Evolutionary conservation across 495 filamentous ascomycete genomes (phyloP).

Genomic region (Trypethelium eluteriae): DNA sequence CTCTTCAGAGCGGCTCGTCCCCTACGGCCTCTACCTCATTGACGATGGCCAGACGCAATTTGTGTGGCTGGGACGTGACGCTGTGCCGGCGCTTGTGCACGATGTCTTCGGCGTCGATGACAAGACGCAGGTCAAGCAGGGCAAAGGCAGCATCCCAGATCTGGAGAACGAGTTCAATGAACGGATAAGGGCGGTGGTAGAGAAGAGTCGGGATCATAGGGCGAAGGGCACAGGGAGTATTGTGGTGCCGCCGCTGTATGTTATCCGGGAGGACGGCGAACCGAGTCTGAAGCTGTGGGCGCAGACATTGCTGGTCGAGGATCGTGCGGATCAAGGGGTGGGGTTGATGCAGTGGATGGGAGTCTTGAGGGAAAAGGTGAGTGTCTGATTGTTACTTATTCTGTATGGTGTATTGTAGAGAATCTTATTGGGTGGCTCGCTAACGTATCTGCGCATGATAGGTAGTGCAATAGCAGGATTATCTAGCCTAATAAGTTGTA

Average conservation of each 20-base stretch:
- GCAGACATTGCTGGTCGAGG: conserved; percentile 90
- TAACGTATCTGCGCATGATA: background rate
- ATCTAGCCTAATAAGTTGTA: background rate
- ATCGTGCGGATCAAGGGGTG: conserved; percentile 85
- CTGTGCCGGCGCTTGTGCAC: conserved; percentile 75
- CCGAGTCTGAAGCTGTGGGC: conserved; percentile 93
- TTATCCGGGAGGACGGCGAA: conserved; percentile 92
- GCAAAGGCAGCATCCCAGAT: conserved; percentile 77
- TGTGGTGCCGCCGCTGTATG: conserved; percentile 80
- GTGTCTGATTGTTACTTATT: conserved; percentile 24
- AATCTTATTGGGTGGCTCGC: too few species aligned
- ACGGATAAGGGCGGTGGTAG: conserved; percentile 75
- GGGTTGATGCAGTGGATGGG: conserved; percentile 93
- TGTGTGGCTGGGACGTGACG: conserved; percentile 90
- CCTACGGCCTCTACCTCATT: conserved; percentile 93
- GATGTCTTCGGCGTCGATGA: conserved; percentile 87
- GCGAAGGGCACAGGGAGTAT: conserved; percentile 84
- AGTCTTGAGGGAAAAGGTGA: conserved; percentile 88
- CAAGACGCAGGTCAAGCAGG: conserved; percentile 73
- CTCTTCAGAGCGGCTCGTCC: conserved; percentile 76
- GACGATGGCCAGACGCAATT: conserved; percentile 97
- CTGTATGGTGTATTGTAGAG: background rate
- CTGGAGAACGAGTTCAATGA: conserved; percentile 96
- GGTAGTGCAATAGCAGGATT: conserved; percentile 21
- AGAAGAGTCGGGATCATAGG: conserved; percentile 84